Evolutionary conservation across 2,329 filamentous ascomycete species (phyloP).

Genomic region (Tolypocladium cylindrosporum): DNA sequence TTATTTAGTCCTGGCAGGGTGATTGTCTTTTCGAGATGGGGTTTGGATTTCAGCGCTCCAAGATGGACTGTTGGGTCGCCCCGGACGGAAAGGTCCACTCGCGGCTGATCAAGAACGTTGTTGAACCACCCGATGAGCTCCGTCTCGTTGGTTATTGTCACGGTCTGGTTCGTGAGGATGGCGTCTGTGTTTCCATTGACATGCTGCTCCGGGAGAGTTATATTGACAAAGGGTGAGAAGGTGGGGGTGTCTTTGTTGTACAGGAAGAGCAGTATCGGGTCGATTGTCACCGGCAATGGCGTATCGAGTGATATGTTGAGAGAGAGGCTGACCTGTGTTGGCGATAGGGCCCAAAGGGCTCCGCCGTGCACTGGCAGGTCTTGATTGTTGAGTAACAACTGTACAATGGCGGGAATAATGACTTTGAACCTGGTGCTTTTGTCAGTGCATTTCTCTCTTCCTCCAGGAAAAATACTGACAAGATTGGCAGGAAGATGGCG

Average conservation of each 20-base stretch:
- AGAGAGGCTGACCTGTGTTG: background rate
- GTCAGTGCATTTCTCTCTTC: background rate
- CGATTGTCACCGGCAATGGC: background rate
- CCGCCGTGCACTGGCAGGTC: background rate
- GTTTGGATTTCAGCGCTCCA: constrained; percentile 24
- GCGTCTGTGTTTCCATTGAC: constrained; percentile 26
- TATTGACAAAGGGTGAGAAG: background rate
- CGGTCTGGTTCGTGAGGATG: constrained; percentile 18
- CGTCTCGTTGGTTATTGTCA: background rate
- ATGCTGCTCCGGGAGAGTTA: constrained; percentile 17
- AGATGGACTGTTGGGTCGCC: constrained; percentile 25
- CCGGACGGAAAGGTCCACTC: constrained; percentile 22
- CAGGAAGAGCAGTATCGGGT: background rate
- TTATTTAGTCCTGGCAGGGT: constrained; percentile 27
- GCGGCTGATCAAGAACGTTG: background rate
- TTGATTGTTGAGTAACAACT: background rate
- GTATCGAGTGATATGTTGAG: background rate
- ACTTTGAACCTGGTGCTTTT: background rate
- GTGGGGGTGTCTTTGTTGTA: background rate
- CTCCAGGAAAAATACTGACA: background rate
- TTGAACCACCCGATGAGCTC: background rate
- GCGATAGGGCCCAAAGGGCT: background rate
- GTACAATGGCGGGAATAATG: background rate
- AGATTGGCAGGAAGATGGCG: background rate
- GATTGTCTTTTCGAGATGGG: constrained; percentile 25